These are phyloP conservation scores for Thalassiosira mediterranea DNA, from an alignment of 352 stramenopile species.

Conservation along the genomic window DNA sequence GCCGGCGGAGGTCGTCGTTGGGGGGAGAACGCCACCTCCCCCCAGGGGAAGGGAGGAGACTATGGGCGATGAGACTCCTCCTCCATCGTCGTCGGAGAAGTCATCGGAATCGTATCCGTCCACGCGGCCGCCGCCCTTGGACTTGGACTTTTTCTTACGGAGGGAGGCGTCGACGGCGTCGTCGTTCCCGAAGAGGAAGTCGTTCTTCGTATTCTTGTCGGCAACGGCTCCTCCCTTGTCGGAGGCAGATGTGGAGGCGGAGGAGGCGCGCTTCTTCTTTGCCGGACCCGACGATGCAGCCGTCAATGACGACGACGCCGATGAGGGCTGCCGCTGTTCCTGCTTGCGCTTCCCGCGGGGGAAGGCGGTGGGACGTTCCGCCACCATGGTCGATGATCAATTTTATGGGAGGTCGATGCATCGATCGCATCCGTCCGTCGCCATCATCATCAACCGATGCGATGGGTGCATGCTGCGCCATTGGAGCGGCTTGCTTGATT, in stretches of 20 bases:
- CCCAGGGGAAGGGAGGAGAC: conserved; percentile 65
- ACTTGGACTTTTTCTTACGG: conserved; percentile 15
- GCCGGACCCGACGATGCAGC: not conserved
- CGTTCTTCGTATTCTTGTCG: conserved; percentile 9
- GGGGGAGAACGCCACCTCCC: conserved; percentile 67
- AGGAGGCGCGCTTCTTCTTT: not conserved
- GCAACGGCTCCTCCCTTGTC: not conserved
- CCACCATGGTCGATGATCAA: too few species aligned
- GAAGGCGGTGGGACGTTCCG: conserved; percentile 15
- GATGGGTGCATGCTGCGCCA: too few species aligned
- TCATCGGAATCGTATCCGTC: not conserved
- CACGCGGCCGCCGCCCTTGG: not conserved
- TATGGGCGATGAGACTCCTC: not conserved
- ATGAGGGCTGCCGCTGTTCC: not conserved
- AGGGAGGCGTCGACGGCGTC: conserved; percentile 9
- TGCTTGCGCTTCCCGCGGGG: conserved; percentile 35
- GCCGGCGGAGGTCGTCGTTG: conserved; percentile 2
- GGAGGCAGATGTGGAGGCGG: not conserved
- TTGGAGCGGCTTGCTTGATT: too few species aligned
- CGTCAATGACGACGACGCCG: not conserved
- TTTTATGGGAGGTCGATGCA: too few species aligned
- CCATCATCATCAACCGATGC: too few species aligned
- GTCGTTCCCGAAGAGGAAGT: conserved; percentile 58
- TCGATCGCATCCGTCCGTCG: too few species aligned
- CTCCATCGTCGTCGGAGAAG: not conserved